Conservation (phyloP, 225 moss, liverwort and hornwort genomes). For the Polytrichum commune region DNA sequence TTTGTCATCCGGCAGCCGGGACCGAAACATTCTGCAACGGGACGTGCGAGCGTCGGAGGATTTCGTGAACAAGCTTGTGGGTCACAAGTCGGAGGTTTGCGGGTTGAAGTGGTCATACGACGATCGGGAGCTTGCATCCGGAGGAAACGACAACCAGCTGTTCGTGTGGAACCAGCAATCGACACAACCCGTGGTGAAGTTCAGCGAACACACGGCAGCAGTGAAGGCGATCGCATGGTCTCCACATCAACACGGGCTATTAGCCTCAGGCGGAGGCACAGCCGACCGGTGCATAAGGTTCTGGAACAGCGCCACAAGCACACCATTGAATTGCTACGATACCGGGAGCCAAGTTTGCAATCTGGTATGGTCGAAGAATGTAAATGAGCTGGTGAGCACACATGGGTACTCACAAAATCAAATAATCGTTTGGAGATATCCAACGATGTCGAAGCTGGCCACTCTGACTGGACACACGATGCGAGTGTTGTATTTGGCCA, state of each 20-base stretch:
- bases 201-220: slow-evolving; percentile 98
- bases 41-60: slow-evolving; percentile 87
- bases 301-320: slow-evolving; percentile 93
- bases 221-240: slow-evolving; percentile 99
- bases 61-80: slow-evolving; percentile 80
- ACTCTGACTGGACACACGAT: slow-evolving; percentile 94
- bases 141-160: slow-evolving; percentile 97
- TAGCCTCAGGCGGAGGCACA: slow-evolving; percentile 96
- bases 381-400: slow-evolving; percentile 97
- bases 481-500: slow-evolving; percentile 92
- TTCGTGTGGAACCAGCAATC: slow-evolving; percentile 97
- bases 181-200: slow-evolving; percentile 88
- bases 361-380: slow-evolving; percentile 98
- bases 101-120: slow-evolving; percentile 98
- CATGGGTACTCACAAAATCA: slow-evolving; percentile 99
- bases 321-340: slow-evolving; percentile 84
- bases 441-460: slow-evolving; percentile 96
- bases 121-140: slow-evolving; percentile 94
- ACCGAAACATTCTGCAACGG: slow-evolving; percentile 86
- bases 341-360: slow-evolving; percentile 98
- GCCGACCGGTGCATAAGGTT: slow-evolving; percentile 94
- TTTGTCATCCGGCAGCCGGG: slow-evolving; percentile 91
- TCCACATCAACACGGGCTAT: slow-evolving; percentile 88
- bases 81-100: slow-evolving; percentile 97
- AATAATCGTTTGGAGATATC: slow-evolving; percentile 96